phyloP scores from a whole-genome alignment of 108 stramenopile species.

The Nitzschia palea region DNA sequence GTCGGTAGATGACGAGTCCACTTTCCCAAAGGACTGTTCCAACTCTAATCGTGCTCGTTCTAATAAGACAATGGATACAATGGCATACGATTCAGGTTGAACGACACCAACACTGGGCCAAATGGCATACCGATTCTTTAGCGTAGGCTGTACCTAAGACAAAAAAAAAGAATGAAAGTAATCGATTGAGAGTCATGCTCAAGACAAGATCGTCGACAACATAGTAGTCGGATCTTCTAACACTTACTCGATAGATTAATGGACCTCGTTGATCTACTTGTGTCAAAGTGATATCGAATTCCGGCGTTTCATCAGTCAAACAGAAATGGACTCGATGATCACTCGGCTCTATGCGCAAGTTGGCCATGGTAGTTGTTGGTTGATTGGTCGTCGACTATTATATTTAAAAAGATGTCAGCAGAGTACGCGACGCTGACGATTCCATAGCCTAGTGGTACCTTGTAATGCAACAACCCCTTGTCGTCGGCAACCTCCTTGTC shows the following conservation, averaged over 20 bases:
- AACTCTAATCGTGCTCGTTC: constrained; percentile 13
- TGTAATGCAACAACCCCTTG: no score
- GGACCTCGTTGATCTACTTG: neutral
- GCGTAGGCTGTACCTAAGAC: constrained; percentile 4
- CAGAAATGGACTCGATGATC: constrained; percentile 1
- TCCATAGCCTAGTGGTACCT: no score
- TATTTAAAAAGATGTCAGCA: no score
- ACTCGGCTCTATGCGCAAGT: neutral
- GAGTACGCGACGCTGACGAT: no score
- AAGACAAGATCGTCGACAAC: neutral
- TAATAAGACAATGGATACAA: constrained; percentile 9
- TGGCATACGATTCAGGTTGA: neutral
- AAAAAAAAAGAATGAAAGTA: neutral
- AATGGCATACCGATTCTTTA: constrained; percentile 2
- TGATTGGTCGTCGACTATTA: neutral
- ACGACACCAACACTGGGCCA: constrained; percentile 16
- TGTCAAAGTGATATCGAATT: neutral
- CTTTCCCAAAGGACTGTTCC: neutral
- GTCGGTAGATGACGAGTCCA: neutral
- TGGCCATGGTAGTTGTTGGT: constrained; percentile 1
- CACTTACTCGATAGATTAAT: constrained; percentile 4
- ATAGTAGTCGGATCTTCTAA: no score
- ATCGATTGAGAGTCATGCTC: no score
- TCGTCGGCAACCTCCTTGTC: no score
- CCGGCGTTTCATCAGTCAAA: constrained; percentile 1